Conservation (phyloP, 2,329 filamentous ascomycete species). For the Calonectria crousiana region DNA sequence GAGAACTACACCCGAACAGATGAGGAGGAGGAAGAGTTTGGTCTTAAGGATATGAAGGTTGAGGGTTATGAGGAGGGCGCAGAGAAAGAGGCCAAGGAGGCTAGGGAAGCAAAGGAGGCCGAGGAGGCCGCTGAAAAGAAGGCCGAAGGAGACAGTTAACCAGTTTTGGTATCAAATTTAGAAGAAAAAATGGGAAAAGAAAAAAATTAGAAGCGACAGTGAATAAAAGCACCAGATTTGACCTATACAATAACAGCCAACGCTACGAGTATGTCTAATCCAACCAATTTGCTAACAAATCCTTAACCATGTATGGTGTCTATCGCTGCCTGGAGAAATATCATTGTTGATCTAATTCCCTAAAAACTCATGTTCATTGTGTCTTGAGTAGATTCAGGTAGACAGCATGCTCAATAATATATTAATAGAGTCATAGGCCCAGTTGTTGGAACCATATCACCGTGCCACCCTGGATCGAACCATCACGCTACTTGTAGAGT, state of each 20-base stretch:
- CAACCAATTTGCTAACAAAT: too few relatives aligned
- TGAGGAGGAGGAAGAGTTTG: conserved; percentile 94
- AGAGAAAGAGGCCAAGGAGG: conserved; percentile 35
- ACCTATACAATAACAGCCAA: not conserved
- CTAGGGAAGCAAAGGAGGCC: conserved; percentile 31
- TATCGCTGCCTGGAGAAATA: not conserved
- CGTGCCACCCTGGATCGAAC: not conserved
- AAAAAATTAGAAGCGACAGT: not conserved
- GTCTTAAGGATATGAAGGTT: conserved; percentile 90
- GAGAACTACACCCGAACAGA: conserved; percentile 89
- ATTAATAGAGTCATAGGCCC: not conserved
- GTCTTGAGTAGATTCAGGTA: not conserved
- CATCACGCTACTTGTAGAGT: not conserved
- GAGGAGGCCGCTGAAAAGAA: conserved; percentile 7
- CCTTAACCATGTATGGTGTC: not conserved
- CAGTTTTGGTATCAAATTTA: not conserved
- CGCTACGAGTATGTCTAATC: not conserved
- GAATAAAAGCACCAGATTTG: not conserved
- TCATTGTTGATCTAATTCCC: not conserved
- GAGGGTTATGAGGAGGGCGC: conserved; percentile 78
- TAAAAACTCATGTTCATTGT: not conserved
- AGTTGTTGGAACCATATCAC: not conserved
- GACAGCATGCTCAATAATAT: too few relatives aligned
- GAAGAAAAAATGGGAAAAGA: not conserved
- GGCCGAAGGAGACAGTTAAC: not conserved